Base-by-base conservation (phyloP, 352 stramenopile genomes). In the Phytophthora crassamura region DNA sequence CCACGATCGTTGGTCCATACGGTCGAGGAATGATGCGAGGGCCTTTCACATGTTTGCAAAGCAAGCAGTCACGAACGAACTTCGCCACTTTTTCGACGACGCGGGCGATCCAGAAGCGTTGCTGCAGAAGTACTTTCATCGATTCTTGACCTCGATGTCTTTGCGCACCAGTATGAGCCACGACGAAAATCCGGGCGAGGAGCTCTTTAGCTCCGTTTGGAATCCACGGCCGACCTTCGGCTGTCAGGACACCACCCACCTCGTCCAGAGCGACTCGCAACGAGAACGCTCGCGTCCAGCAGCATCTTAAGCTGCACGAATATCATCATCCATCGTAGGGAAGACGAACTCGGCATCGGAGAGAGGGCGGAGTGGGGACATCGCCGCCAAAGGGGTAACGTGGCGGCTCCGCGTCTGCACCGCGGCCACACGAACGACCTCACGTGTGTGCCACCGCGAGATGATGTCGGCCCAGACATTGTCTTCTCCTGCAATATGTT, bases 21-120 rank as follows among this genome's bases (percentile, higher is more conserved):
- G 48, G 63, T 0, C 48, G 54, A 3, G 34, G 41, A 18, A 71
- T 54, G 0, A 49, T 10, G 2, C 43, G 25, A 3, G 51, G 46
- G 0, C 48, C 55, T 28, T 71, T 71, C 2, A 66, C 18, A 30
- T 71, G 47, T 18, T 57, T 69, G 16, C 60, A 69, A 0, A 69
- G 18, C 16, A 64, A 20, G 7, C 51, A 69, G 7, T 28, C 35
- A 6, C 35, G 35, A 3, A 45, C 11, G 18, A 57, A 64, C n/a
- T 22, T 42, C 10, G 25, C 10, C 11, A 36, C 36, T 22, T n/a
- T 57, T 57, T 50, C 45, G 28, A 3, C 8, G 4, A 63, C 1
- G 33, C 14, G 15, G 3, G 16, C 35, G 28, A 65, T 41, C 8
- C 48, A 52, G 9, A 66, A 59, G 4, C 40, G 32, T 5, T 53